These are phyloP conservation scores for Pelargonium cotyledonis DNA, from an alignment of 441 rosid genomes.

Conservation along the genomic window DNA sequence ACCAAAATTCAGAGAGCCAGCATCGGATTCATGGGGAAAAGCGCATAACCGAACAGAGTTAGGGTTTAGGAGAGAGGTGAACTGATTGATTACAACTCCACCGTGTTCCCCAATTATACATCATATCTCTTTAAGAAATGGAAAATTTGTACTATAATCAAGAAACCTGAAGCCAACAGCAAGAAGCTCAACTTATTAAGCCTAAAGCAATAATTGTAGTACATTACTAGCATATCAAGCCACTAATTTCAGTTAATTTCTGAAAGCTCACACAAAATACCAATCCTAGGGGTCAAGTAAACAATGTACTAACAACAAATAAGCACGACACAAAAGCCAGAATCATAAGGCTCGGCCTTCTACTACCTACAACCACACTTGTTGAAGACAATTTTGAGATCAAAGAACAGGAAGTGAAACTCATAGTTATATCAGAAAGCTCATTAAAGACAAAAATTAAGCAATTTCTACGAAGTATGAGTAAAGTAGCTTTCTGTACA, in stretches of 20 bases:
- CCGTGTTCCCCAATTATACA: too few relatives aligned
- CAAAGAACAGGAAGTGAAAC: neutral
- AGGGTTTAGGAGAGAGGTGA: too few relatives aligned
- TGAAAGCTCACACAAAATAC: conserved; percentile 1
- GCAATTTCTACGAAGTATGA: too few relatives aligned
- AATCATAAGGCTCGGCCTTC: neutral
- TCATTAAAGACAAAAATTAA: too few relatives aligned
- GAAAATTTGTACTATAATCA: neutral
- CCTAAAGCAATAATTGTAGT: too few relatives aligned
- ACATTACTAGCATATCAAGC: too few relatives aligned
- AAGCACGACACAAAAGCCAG: neutral
- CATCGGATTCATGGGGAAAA: too few relatives aligned
- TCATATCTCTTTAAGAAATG: neutral
- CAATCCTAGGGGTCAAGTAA: neutral
- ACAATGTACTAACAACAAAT: neutral
- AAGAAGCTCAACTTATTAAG: neutral
- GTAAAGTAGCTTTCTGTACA: too few relatives aligned
- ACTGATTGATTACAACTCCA: too few relatives aligned
- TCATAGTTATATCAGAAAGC: too few relatives aligned
- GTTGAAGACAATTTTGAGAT: neutral
- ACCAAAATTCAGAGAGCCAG: too few relatives aligned
- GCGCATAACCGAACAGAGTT: too few relatives aligned
- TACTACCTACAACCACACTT: neutral
- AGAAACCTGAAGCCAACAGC: neutral
- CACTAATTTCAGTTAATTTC: neutral